Percentiles rank a stretch among this genome's conserved stretches.
phyloP scores from a whole-genome alignment of 1,284 basidiomycete genomes.

The Hemileia vastatrix region DNA sequence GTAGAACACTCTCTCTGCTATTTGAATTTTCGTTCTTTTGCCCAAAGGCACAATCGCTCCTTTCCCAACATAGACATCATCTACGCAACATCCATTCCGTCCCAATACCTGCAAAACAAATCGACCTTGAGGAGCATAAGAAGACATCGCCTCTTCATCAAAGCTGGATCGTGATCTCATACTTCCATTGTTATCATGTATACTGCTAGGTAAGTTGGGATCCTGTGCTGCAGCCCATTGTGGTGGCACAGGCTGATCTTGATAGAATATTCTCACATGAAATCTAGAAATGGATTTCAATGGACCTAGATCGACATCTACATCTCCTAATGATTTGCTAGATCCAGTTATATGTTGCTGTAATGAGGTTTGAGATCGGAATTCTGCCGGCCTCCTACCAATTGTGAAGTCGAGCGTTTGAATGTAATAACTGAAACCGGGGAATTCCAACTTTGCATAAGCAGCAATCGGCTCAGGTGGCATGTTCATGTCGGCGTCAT shows the following conservation, averaged over 20 bases:
- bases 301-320: conserved; percentile 89
- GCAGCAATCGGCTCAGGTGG: no score
- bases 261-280: conserved; percentile 88
- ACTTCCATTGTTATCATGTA: no score
- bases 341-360: no score
- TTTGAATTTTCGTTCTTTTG: conserved; percentile 92
- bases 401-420: conserved; percentile 67
- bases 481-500: no score
- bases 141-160: no score
- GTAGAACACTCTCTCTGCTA: conserved; percentile 91
- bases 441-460: conserved; percentile 86
- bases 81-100: conserved; percentile 21
- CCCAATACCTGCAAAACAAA: neutral
- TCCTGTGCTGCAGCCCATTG: conserved; percentile 66
- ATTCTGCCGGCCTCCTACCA: conserved; percentile 49
- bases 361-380: no score
- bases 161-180: conserved; percentile 96
- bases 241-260: conserved; percentile 50
- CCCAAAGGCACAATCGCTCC: no score
- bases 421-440: conserved; percentile 74
- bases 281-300: conserved; percentile 92
- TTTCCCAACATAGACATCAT: no score
- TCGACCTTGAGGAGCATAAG: no score
- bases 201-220: conserved; percentile 76
- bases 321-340: no score